Evolutionary conservation across 2,329 filamentous ascomycete genomes (phyloP), one percentile per base, ranked within the genome.

Genomic region (Epichloe aotearoae): DNA sequence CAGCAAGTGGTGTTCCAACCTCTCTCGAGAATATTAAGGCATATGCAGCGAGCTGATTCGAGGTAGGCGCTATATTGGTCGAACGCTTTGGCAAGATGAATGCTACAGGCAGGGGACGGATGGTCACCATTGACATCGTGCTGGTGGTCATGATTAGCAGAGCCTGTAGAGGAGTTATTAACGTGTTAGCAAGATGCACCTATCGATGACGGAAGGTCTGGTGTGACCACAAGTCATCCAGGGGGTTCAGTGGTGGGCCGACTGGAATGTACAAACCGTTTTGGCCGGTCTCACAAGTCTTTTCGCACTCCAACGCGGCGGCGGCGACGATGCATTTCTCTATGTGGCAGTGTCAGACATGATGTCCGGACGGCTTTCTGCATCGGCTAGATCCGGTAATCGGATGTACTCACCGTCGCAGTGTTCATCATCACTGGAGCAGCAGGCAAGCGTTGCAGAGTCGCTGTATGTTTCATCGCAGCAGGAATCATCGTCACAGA

Each of bases 41-140:
- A 68, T 53, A 68, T 67, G 56, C 66, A 68, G 2, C 65, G 65
- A n/a, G 63, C 63, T 10, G 61, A 59, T 42, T 66, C 61, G n/a
- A 68, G 60, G 46, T 66, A 66, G 49, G 58, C 59, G 52, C 57
- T 62, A 47, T 68, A 67, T 43, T 63, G 61, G 17, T 65, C 59
- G 43, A 67, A 64, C 1, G 66, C 65, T 23, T 58, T 59, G 46
- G 54, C 52, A 1, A 67, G 57, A 46, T 68, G 66, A 34, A 59
- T 59, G 38, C 48, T 60, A 45, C 66, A 68, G 7, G 66, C 64
- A 6, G 56, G 54, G 10, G 53, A 52, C 3, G 51, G 56, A 42
- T 60, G 61, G 5, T 58, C 54, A 30, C 61, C 60, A 44, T 61
- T 44, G 14, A 55, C 52, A 50, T 62, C 61, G 50, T 65, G 63